Evolutionary conservation across 352 stramenopile genomes (phyloP).

Genomic region (Globisporangium spiculum): DNA sequence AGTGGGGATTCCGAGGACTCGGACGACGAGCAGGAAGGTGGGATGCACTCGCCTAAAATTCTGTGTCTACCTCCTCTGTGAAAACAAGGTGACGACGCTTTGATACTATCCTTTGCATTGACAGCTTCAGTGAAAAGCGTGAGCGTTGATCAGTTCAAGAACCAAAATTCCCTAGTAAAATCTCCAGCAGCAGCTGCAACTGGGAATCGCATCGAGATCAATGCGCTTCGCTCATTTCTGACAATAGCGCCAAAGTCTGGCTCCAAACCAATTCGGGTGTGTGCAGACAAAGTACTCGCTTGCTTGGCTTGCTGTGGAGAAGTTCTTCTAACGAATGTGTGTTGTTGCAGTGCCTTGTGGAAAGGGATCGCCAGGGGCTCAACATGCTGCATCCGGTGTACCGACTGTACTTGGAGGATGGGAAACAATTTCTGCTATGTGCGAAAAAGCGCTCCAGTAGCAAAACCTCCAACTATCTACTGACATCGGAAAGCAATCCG

Average conservation of each 20-base stretch:
- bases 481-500: slow-evolving; percentile 44
- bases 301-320: neutral
- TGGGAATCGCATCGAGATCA: slow-evolving; percentile 21
- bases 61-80: neutral
- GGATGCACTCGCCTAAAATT: neutral
- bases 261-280: slow-evolving; percentile 29
- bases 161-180: neutral
- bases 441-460: slow-evolving; percentile 47
- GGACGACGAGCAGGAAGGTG: neutral
- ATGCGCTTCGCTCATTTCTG: slow-evolving; percentile 38
- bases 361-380: slow-evolving; percentile 47
- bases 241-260: slow-evolving; percentile 27
- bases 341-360: slow-evolving; percentile 40
- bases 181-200: neutral
- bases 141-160: neutral
- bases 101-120: neutral
- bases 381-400: slow-evolving; percentile 55
- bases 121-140: slow-evolving; percentile 3
- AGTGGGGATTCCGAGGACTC: neutral
- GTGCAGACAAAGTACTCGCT: neutral
- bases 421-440: slow-evolving; percentile 47
- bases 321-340: neutral
- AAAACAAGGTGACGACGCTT: neutral
- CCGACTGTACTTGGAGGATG: slow-evolving; percentile 50
- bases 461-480: slow-evolving; percentile 63